Evolutionary conservation across 2,329 filamentous ascomycete genomes (phyloP).

Genomic region (Microcera coccophila): DNA sequence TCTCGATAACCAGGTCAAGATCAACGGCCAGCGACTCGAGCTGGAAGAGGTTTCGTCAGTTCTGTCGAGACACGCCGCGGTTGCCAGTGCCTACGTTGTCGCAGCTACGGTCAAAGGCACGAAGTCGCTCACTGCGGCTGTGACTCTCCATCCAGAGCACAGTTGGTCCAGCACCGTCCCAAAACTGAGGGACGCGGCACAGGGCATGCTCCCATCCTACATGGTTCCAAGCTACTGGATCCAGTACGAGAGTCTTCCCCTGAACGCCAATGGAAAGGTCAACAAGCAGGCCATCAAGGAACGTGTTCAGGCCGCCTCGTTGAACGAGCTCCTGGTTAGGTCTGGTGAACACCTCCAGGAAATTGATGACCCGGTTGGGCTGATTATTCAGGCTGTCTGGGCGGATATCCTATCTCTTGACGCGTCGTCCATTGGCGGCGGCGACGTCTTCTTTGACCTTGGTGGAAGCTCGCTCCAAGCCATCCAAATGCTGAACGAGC

Average conservation of each 20-base stretch:
- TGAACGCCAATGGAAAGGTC: slow-evolving; percentile 25
- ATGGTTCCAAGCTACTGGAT: slow-evolving; percentile 26
- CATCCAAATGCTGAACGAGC: slow-evolving; percentile 2
- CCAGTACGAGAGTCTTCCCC: slow-evolving; percentile 14
- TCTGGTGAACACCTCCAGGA: neutral
- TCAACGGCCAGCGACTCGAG: too few relatives aligned
- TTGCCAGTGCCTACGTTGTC: too few relatives aligned
- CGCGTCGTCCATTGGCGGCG: neutral
- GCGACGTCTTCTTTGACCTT: slow-evolving; percentile 5
- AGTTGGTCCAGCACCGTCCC: too few relatives aligned
- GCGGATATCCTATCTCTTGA: slow-evolving; percentile 2
- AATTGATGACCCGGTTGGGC: slow-evolving; percentile 5
- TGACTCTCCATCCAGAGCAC: neutral
- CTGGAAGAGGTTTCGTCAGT: slow-evolving; percentile 19
- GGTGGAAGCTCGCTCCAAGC: slow-evolving; percentile 12
- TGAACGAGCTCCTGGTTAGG: slow-evolving; percentile 2
- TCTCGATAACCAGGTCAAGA: slow-evolving; percentile 24
- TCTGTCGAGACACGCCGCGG: too few relatives aligned
- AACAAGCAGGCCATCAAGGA: slow-evolving; percentile 9
- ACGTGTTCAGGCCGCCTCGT: neutral
- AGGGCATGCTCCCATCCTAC: slow-evolving; percentile 21
- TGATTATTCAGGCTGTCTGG: slow-evolving; percentile 1
- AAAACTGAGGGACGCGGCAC: too few relatives aligned
- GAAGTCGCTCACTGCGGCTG: too few relatives aligned
- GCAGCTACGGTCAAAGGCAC: too few relatives aligned